These are phyloP conservation scores for Wallacemonas sp. DNA, from an alignment of 208 protist genomes.

Conservation along the genomic window DNA sequence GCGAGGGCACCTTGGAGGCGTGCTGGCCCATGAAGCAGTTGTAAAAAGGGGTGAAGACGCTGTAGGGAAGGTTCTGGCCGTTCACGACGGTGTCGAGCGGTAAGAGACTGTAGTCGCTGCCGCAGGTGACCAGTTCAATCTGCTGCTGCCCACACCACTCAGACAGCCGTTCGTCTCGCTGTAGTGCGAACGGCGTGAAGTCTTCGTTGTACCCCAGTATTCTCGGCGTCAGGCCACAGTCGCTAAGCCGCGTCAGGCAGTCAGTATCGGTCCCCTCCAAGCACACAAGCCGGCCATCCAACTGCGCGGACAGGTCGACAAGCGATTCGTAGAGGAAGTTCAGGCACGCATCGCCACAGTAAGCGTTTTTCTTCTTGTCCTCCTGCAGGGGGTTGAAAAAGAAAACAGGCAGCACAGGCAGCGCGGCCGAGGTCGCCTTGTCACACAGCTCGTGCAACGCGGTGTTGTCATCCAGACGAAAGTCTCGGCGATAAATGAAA, in stretches of 20 bases:
- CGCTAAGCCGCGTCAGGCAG: slow-evolving; percentile 38
- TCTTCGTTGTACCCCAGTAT: slow-evolving; percentile 71
- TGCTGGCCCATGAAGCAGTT: slow-evolving; percentile 37
- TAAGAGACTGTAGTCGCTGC: slow-evolving; percentile 57
- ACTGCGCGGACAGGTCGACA: slow-evolving; percentile 49
- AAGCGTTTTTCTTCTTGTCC: slow-evolving; percentile 52
- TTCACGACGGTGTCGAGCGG: slow-evolving; percentile 39
- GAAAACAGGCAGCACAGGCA: slow-evolving; percentile 59
- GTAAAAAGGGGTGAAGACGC: slow-evolving; percentile 81
- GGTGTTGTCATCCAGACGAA: slow-evolving; percentile 70
- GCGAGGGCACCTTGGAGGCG: slow-evolving; percentile 26
- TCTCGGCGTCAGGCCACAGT: slow-evolving; percentile 37
- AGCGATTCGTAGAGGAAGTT: slow-evolving; percentile 72
- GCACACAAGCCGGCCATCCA: slow-evolving; percentile 54
- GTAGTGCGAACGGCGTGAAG: slow-evolving; percentile 66
- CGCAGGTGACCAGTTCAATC: slow-evolving; percentile 30
- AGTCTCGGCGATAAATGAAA: slow-evolving; percentile 74
- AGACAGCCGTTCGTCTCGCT: slow-evolving; percentile 42
- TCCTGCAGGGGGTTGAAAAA: slow-evolving; percentile 78
- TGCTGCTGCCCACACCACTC: slow-evolving; percentile 28
- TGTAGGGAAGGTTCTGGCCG: slow-evolving; percentile 42
- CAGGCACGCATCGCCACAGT: slow-evolving; percentile 68
- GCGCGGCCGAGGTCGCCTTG: slow-evolving; percentile 11
- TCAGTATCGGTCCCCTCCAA: slow-evolving; percentile 50
- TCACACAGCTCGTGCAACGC: slow-evolving; percentile 41